Evolutionary conservation across 768 basidiomycete genomes (phyloP).

Genomic region (Galerina sulciceps): DNA sequence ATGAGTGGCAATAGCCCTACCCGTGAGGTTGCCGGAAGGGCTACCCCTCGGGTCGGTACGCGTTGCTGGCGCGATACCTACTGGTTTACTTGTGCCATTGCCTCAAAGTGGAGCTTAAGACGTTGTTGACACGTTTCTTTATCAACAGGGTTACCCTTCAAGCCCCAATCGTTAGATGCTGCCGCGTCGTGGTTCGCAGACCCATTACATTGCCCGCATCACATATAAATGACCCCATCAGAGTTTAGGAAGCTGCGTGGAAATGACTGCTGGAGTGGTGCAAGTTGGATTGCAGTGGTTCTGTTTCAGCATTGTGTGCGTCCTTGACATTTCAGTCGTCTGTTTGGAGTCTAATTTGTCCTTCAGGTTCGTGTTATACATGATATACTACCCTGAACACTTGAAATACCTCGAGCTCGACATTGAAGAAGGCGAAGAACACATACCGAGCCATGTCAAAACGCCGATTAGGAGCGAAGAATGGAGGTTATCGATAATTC

Average conservation of each 20-base stretch:
- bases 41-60: too few species aligned
- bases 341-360: neutral
- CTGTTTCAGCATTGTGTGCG: conserved; percentile 83
- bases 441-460: conserved; percentile 46
- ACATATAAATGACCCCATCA: conserved; percentile 28
- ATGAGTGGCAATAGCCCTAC: too few species aligned
- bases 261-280: conserved; percentile 79
- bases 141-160: conserved; percentile 87
- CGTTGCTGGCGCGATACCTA: too few species aligned
- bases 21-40: too few species aligned
- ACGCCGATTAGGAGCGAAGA: conserved; percentile 59
- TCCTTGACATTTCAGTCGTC: conserved; percentile 12
- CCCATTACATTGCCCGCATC: neutral
- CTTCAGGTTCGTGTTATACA: conserved; percentile 81
- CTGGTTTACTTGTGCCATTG: too few species aligned
- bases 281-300: conserved; percentile 87
- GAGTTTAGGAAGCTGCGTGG: conserved; percentile 74
- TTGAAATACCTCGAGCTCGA: conserved; percentile 61
- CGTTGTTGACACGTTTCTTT: conserved; percentile 17
- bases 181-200: conserved; percentile 68
- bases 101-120: too few species aligned
- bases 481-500: conserved; percentile 79
- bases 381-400: conserved; percentile 88
- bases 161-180: conserved; percentile 83
- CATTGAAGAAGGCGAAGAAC: conserved; percentile 24